These are phyloP conservation scores for Heritiera littoralis DNA, from an alignment of 345 rosid genomes.

Conservation along the genomic window DNA sequence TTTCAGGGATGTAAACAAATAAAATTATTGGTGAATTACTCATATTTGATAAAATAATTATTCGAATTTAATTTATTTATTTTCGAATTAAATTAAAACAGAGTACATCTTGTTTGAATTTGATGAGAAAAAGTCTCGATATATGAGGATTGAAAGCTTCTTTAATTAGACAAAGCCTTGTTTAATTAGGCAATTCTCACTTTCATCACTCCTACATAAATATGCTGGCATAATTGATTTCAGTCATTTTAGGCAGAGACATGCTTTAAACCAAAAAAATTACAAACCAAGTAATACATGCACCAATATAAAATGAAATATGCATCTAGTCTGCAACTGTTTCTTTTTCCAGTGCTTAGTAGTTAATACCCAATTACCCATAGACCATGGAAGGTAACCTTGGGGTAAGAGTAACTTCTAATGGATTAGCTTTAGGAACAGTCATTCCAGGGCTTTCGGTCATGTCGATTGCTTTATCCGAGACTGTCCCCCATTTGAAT, in stretches of 20 bases:
- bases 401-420: conserved; percentile 44
- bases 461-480: conserved; percentile 36
- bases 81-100: no score
- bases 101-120: no score
- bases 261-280: not conserved
- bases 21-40: no score
- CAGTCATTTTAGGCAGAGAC: no score
- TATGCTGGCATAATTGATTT: no score
- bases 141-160: no score
- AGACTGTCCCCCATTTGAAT: conserved; percentile 34
- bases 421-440: conserved; percentile 48
- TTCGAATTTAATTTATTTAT: no score
- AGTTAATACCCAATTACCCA: not conserved
- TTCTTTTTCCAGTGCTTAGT: no score
- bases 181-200: not conserved
- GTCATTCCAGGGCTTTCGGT: conserved; percentile 44
- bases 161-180: not conserved
- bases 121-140: no score
- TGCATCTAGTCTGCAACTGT: no score
- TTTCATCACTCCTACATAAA: not conserved
- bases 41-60: no score
- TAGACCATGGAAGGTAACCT: conserved; percentile 29
- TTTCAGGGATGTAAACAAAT: no score
- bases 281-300: not conserved
- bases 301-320: not conserved